These are phyloP conservation scores for Singerocomus inundabilis DNA, from an alignment of 1,284 basidiomycete genomes.

Conservation along the genomic window DNA sequence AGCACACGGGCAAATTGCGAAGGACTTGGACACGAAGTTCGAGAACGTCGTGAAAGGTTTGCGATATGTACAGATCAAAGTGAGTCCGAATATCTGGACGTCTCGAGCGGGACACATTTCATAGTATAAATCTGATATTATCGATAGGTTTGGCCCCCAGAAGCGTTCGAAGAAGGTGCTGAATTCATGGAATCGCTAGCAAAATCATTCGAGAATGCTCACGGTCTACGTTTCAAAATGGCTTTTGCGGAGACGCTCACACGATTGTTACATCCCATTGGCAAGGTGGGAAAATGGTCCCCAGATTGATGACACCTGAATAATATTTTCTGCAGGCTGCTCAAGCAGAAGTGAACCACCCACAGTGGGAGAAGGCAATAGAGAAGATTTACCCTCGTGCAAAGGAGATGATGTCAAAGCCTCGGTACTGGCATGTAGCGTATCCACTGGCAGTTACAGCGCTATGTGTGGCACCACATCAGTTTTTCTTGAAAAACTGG, in stretches of 20 bases:
- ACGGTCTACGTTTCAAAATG: conserved; percentile 81
- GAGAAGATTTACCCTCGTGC: conserved; percentile 85
- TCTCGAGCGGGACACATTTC: neutral
- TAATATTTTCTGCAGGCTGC: conserved; percentile 59
- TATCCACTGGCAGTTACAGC: conserved; percentile 85
- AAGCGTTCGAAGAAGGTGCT: conserved; percentile 90
- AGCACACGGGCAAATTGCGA: conserved; percentile 66
- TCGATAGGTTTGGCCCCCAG: conserved; percentile 84
- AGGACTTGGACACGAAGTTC: conserved; percentile 76
- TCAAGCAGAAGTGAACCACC: conserved; percentile 95
- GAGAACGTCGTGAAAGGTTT: conserved; percentile 82
- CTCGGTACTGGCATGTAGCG: conserved; percentile 87
- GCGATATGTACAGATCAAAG: conserved; percentile 79
- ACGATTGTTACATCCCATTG: conserved; percentile 83
- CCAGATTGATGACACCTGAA: neutral
- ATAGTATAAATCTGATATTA: neutral
- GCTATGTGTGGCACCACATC: conserved; percentile 85
- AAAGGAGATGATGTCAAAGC: conserved; percentile 84
- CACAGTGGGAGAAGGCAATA: conserved; percentile 90
- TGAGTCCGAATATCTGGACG: conserved; percentile 30
- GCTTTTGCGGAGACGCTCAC: conserved; percentile 86
- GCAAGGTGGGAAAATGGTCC: conserved; percentile 55
- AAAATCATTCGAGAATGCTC: conserved; percentile 80
- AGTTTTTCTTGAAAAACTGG: conserved; percentile 87
- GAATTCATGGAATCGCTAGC: conserved; percentile 87